Evolutionary conservation across 148 eudicot species (phyloP).

Genomic region (Persicaria maculosa): DNA sequence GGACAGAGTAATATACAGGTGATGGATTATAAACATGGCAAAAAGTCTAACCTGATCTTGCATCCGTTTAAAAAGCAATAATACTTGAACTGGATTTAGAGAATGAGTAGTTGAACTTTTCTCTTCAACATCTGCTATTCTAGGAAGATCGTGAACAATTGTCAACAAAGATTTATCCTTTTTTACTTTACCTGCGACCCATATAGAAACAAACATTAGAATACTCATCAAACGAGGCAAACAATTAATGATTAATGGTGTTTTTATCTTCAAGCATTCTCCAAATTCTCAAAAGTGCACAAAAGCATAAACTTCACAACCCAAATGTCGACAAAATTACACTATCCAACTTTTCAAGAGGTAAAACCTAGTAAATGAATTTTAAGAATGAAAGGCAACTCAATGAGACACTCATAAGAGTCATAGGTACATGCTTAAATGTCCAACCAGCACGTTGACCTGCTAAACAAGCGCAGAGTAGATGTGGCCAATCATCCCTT

Average conservation of each 20-base stretch:
- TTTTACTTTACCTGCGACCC: constrained; percentile 60
- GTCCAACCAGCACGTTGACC: neutral
- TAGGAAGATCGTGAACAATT: constrained; percentile 57
- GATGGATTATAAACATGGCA: neutral
- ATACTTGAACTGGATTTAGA: constrained; percentile 55
- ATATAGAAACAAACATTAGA: neutral
- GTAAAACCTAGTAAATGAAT: neutral
- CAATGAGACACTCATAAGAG: neutral
- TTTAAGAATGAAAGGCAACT: neutral
- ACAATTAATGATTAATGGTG: neutral
- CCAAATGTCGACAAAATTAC: neutral
- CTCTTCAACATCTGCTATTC: constrained; percentile 29
- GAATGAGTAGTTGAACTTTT: constrained; percentile 22
- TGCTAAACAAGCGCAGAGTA: neutral
- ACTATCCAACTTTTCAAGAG: neutral
- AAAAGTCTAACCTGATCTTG: constrained; percentile 55
- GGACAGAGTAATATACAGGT: neutral
- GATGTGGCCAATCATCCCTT: neutral
- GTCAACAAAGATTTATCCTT: constrained; percentile 45
- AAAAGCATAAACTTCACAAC: neutral
- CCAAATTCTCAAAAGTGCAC: neutral
- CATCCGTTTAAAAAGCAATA: constrained; percentile 66
- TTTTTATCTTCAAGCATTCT: constrained; percentile 1
- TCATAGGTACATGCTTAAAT: neutral
- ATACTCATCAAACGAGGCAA: neutral